A percentile compares a stretch with the other conserved stretches of the same genome.
Evolutionary conservation across 163 green algal species (phyloP).

Genomic region (Chlorella variabilis): DNA sequence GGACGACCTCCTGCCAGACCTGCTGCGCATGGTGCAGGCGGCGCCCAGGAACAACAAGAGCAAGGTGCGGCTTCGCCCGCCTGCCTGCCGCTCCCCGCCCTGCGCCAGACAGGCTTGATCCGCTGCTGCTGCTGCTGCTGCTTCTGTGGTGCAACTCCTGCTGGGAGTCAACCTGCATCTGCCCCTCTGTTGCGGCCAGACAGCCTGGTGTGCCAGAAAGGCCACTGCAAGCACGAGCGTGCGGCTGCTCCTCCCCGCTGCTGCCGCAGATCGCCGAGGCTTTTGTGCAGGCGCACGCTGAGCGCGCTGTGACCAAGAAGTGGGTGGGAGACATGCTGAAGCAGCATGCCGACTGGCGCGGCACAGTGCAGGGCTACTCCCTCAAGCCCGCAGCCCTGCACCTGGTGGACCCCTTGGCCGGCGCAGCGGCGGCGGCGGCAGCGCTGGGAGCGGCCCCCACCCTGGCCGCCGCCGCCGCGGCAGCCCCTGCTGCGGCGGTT

Average conservation of each 20-base stretch:
- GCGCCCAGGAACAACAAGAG: slow-evolving; percentile 12
- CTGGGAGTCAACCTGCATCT: not conserved
- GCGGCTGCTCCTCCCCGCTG: too few relatives aligned
- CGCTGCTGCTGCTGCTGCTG: not conserved
- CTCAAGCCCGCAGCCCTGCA: not conserved
- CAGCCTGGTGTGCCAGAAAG: too few relatives aligned
- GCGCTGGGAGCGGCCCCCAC: not conserved
- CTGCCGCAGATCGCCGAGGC: slow-evolving; percentile 31
- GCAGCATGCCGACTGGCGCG: slow-evolving; percentile 19
- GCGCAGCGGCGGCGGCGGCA: not conserved
- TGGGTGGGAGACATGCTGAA: slow-evolving; percentile 36
- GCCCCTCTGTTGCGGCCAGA: too few relatives aligned
- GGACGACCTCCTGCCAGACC: slow-evolving; percentile 24
- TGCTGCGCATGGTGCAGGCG: slow-evolving; percentile 9
- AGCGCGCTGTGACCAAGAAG: slow-evolving; percentile 34
- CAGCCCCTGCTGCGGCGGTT: not conserved
- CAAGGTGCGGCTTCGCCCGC: slow-evolving; percentile 28
- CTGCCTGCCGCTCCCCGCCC: not conserved
- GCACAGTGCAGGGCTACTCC: not conserved
- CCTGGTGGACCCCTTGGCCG: not conserved
- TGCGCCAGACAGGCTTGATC: not conserved
- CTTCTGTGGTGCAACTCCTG: not conserved
- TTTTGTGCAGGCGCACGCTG: slow-evolving; percentile 29
- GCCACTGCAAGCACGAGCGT: too few relatives aligned
- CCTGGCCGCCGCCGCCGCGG: not conserved